These are phyloP conservation scores for Termitomyces sp. DNA, from an alignment of 768 basidiomycete species.

Conservation along the genomic window DNA sequence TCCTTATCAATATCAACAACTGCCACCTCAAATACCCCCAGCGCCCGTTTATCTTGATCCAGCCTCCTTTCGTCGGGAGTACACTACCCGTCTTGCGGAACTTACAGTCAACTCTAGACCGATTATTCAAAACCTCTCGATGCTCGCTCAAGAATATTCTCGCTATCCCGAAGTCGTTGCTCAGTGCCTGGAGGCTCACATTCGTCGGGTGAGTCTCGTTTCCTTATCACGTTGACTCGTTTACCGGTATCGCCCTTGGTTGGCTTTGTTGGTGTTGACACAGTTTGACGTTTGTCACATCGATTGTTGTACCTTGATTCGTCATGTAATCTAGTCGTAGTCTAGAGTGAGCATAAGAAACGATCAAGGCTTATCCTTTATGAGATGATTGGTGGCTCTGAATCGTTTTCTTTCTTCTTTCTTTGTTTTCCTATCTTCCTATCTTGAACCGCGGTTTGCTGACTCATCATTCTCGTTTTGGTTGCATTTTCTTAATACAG, in stretches of 20 bases:
- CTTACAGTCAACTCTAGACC: slow-evolving; percentile 94
- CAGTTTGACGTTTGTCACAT: slow-evolving; percentile 3
- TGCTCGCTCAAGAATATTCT: slow-evolving; percentile 84
- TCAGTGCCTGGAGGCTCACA: slow-evolving; percentile 79
- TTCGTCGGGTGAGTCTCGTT: slow-evolving; percentile 74
- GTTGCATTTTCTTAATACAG: slow-evolving; percentile 37
- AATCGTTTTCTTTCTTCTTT: slow-evolving; percentile 1
- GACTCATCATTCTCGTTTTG: slow-evolving; percentile 56
- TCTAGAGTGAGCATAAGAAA: slow-evolving; percentile 34
- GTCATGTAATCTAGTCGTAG: slow-evolving; percentile 41
- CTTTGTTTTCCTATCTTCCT: slow-evolving; percentile 23
- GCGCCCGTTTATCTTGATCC: slow-evolving; percentile 50
- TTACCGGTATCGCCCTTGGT: slow-evolving; percentile 18
- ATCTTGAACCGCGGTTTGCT: slow-evolving; percentile 47
- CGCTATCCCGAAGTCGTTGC: slow-evolving; percentile 77
- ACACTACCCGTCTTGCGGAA: slow-evolving; percentile 62
- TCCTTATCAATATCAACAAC: slow-evolving; percentile 39
- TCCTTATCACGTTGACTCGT: slow-evolving; percentile 3
- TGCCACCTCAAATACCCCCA: slow-evolving; percentile 37
- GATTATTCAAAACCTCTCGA: slow-evolving; percentile 88
- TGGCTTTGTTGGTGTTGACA: slow-evolving; percentile 10
- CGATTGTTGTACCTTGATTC: slow-evolving; percentile 16
- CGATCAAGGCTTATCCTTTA: slow-evolving; percentile 24
- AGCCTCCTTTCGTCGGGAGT: slow-evolving; percentile 75
- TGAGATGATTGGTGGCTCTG: slow-evolving; percentile 19